These are phyloP conservation scores for Saccharum officinarum DNA, from an alignment of 176 grass and related monocot species.

Conservation along the genomic window DNA sequence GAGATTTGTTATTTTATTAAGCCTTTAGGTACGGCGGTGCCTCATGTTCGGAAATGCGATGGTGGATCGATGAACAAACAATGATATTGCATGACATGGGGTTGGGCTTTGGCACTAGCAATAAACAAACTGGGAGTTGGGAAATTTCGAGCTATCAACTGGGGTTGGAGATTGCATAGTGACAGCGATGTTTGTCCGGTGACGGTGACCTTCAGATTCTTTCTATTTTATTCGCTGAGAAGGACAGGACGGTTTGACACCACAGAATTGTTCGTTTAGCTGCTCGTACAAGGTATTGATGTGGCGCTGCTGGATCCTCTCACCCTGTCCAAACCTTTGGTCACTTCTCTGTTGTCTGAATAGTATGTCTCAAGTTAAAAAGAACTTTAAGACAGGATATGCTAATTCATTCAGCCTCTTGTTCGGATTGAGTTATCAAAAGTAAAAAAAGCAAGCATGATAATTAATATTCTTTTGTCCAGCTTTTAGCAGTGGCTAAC, in stretches of 20 bases:
- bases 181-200: constrained; percentile 47
- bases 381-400: constrained; percentile 24
- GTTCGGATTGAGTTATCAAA: neutral
- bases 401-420: neutral
- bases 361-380: neutral
- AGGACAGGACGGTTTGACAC: constrained; percentile 41
- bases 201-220: constrained; percentile 49
- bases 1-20: no score
- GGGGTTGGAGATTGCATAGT: constrained; percentile 48
- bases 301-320: constrained; percentile 45
- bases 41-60: constrained; percentile 37
- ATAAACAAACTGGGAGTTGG: constrained; percentile 43
- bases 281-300: constrained; percentile 56
- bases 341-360: constrained; percentile 24
- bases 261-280: constrained; percentile 31
- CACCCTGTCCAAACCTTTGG: constrained; percentile 12
- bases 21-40: constrained; percentile 19
- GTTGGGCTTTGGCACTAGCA: constrained; percentile 30
- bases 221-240: constrained; percentile 44
- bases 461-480: neutral
- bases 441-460: neutral
- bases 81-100: constrained; percentile 34
- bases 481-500: constrained; percentile 25
- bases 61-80: constrained; percentile 24
- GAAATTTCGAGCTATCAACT: constrained; percentile 36